phyloP scores from a whole-genome alignment of 148 eudicot species.

The Rhododendron griersonianum region DNA sequence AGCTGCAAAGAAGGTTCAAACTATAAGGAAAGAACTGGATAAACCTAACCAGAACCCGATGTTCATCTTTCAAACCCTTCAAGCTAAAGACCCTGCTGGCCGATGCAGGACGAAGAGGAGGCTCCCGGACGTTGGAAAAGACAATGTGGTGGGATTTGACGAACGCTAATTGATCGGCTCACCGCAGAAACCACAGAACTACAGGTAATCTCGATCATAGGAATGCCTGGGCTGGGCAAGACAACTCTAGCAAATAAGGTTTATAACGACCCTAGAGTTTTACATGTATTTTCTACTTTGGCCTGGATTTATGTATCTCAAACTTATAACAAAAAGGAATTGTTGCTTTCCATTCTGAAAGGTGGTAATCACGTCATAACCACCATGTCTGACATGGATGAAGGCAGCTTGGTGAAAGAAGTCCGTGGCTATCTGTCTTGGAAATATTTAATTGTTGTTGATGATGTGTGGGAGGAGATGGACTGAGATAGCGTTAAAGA shows the following conservation, averaged over 20 bases:
- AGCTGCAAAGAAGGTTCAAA: too few relatives aligned
- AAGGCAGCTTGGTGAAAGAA: background rate
- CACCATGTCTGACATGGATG: background rate
- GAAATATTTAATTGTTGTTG: constrained; percentile 22
- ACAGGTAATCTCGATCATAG: constrained; percentile 25
- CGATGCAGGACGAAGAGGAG: background rate
- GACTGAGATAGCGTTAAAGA: constrained; percentile 24
- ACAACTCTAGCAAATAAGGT: constrained; percentile 34
- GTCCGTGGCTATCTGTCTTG: background rate
- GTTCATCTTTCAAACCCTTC: too few relatives aligned
- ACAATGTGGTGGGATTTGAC: constrained; percentile 34
- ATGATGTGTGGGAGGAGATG: constrained; percentile 24
- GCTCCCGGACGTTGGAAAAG: constrained; percentile 15
- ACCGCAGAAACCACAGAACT: background rate
- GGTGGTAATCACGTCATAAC: background rate
- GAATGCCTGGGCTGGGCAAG: constrained; percentile 37
- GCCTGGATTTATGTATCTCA: constrained; percentile 34
- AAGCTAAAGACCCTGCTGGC: too few relatives aligned
- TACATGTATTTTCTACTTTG: constrained; percentile 13
- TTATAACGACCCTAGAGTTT: constrained; percentile 15
- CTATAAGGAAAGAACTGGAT: too few relatives aligned
- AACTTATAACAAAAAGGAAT: constrained; percentile 15
- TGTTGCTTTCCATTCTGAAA: constrained; percentile 13
- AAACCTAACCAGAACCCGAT: too few relatives aligned
- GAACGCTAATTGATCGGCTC: constrained; percentile 22